phyloP scores from a whole-genome alignment of 2,329 filamentous ascomycete genomes.

The Ceratocystis ficicola region DNA sequence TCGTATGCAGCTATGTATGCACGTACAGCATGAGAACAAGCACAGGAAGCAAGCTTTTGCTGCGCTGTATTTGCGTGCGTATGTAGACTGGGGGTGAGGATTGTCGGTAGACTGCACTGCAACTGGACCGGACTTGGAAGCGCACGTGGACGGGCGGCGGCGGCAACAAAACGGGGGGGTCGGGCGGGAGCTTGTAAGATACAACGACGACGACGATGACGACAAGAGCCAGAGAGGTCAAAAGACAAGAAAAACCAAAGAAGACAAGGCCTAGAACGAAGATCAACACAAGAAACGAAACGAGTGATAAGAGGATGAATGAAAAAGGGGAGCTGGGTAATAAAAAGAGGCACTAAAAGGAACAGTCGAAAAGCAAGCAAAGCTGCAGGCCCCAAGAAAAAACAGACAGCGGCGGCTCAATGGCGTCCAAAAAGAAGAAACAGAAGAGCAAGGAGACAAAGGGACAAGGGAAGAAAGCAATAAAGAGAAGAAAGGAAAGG shows the following conservation, averaged over 20 bases:
- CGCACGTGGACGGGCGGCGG: neutral
- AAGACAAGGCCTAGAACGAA: neutral
- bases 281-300: neutral
- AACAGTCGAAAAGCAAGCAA: neutral
- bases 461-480: neutral
- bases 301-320: constrained; percentile 13
- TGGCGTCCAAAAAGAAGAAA: neutral
- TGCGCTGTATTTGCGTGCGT: neutral
- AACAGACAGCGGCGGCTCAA: neutral
- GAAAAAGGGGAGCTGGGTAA: neutral
- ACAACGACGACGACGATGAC: neutral
- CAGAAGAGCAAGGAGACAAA: neutral
- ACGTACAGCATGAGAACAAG: constrained; percentile 1
- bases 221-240: neutral
- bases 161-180: neutral
- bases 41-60: neutral
- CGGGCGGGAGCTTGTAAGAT: neutral
- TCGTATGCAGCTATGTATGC: constrained; percentile 11
- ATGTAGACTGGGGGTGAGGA: neutral
- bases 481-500: neutral
- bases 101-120: constrained; percentile 10
- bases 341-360: neutral
- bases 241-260: neutral
- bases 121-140: constrained; percentile 7
- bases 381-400: neutral